Evolutionary conservation across 257 asterid species (phyloP).

Genomic region (Agastache rugosa): DNA sequence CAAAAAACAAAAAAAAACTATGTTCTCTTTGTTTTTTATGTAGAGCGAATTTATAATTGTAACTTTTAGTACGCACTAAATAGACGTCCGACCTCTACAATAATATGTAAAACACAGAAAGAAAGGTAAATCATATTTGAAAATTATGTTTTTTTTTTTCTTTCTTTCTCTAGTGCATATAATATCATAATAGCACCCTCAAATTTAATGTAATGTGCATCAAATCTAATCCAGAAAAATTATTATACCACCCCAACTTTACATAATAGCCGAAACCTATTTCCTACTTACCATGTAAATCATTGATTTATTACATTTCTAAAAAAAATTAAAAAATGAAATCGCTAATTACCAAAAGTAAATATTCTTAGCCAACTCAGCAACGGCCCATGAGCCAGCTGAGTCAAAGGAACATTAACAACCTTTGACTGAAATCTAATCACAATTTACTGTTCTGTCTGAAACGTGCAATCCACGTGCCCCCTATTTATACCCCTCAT

Average conservation of each 20-base stretch:
- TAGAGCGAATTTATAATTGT: no score
- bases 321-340: background rate
- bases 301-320: background rate
- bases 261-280: background rate
- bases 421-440: conserved; percentile 49
- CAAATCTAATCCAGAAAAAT: background rate
- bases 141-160: no score
- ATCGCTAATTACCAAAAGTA: background rate
- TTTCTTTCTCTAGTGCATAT: no score
- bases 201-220: background rate
- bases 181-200: background rate
- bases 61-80: no score
- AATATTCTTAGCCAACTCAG: background rate
- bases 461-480: conserved; percentile 62
- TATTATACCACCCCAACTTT: background rate
- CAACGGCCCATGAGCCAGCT: conserved; percentile 2
- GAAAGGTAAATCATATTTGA: no score
- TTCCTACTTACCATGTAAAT: background rate
- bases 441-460: conserved; percentile 21
- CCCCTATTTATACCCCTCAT: conserved; percentile 44
- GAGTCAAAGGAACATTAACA: conserved; percentile 38
- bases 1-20: no score
- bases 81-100: no score
- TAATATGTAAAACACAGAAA: no score
- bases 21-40: no score